Evolutionary conservation across 305 asterid genomes (phyloP), one percentile per base, ranked within the genome.

Genomic region (Striga hermonthica): DNA sequence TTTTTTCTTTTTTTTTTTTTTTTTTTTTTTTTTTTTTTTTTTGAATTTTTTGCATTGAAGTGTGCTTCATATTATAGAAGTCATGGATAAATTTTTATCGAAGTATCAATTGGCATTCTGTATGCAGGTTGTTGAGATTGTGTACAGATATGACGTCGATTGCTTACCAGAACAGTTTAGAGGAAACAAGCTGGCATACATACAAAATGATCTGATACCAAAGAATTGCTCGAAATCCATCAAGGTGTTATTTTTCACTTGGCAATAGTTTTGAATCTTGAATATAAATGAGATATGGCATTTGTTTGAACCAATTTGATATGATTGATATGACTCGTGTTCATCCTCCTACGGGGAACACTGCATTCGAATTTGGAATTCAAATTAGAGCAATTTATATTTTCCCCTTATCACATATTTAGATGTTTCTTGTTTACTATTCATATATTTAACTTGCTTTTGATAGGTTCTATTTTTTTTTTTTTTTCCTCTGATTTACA

Each of bases 121-220:
- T 69, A 38, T 74, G 69, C 59, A 88, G 96, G 94, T 88, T 75
- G 82, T 86, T 68, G 89, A 86, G 75, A 75, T 88, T 72, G 85
- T 86, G 58, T 80, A 84, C 64, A 75, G 88, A 68, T 86, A 88
- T 65, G 96, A 88, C 69, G 72, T 57, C 69, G 91, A 84, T 64
- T 86, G 96, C 56, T 76, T 88, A 59, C 94, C 94, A 6, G 80
- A 68, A 59, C 63, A 69, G 57, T 73, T 74, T 64, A 78, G 79
- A 74, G 69, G 79, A 73, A 78, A 81, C 72, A 86, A 86, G 74
- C 73, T 84, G 81, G 80, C 81, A 50, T 86, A 86, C 74, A 82
- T 88, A 65, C 68, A 53, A 73, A 82, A 84, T 62, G 77, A 63
- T 56, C 80, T 79, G n/a, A 78, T 84, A 70, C 67, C 93, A 60